Conservation (phyloP, 2,329 filamentous ascomycete genomes). For the Falciphora oryzae region DNA sequence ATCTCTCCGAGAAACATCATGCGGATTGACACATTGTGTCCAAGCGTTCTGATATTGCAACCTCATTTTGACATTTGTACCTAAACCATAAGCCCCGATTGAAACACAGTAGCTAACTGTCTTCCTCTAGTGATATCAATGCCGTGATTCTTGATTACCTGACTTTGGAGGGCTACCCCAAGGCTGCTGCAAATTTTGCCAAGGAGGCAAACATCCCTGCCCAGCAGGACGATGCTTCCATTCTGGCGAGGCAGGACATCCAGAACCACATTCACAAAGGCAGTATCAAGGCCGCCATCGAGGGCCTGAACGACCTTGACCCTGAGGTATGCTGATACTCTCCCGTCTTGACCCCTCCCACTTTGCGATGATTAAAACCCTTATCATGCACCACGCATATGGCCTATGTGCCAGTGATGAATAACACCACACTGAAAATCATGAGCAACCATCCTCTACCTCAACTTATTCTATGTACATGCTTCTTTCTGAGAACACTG, state of each 20-base stretch:
- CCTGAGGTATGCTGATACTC: slow-evolving; percentile 65
- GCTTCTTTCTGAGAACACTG: background rate
- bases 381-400: slow-evolving; percentile 99
- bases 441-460: slow-evolving; percentile 51
- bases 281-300: slow-evolving; percentile 78
- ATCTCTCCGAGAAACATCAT: slow-evolving; percentile 97
- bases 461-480: background rate
- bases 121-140: slow-evolving; percentile 74
- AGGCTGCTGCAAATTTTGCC: slow-evolving; percentile 88
- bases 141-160: slow-evolving; percentile 93
- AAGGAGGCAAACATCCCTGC: slow-evolving; percentile 83
- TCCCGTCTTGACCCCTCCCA: slow-evolving; percentile 9
- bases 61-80: background rate
- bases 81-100: background rate
- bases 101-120: background rate
- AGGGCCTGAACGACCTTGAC: slow-evolving; percentile 82
- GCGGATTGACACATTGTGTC: slow-evolving; percentile 85
- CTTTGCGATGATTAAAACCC: slow-evolving; percentile 88
- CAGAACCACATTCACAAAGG: slow-evolving; percentile 80
- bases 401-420: slow-evolving; percentile 85
- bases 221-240: slow-evolving; percentile 64
- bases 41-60: slow-evolving; percentile 24
- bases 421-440: slow-evolving; percentile 57
- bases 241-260: slow-evolving; percentile 75
- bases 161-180: slow-evolving; percentile 90